These are phyloP conservation scores for Aspergillus cejpii DNA, from an alignment of 2,329 filamentous ascomycete species.

Conservation along the genomic window DNA sequence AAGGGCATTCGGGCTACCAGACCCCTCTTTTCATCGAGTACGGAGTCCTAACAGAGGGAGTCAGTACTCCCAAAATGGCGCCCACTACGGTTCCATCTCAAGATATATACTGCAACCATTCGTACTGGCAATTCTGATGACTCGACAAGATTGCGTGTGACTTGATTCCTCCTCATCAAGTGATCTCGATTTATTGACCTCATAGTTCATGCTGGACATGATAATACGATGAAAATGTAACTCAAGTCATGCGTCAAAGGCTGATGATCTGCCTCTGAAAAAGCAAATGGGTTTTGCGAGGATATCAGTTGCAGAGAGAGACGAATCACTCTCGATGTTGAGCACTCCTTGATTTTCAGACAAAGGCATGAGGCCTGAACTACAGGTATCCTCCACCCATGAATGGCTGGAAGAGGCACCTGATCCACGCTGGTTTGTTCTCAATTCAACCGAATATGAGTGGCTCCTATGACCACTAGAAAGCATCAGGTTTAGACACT, in stretches of 20 bases:
- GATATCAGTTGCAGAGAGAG: neutral
- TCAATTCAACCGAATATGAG: neutral
- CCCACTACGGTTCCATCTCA: too few species aligned
- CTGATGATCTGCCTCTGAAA: neutral
- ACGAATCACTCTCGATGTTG: neutral
- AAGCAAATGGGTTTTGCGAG: neutral
- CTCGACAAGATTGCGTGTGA: too few species aligned
- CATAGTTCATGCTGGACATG: neutral
- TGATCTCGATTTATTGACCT: neutral
- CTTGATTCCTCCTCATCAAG: neutral
- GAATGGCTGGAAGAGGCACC: neutral
- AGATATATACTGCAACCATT: too few species aligned
- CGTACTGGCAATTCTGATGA: too few species aligned
- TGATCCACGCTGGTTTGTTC: neutral
- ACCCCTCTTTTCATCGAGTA: too few species aligned
- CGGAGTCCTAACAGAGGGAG: too few species aligned
- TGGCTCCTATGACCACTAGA: neutral
- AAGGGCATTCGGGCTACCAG: too few species aligned
- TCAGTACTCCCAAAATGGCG: too few species aligned
- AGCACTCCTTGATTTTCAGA: neutral
- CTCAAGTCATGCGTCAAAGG: neutral
- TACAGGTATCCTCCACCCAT: neutral
- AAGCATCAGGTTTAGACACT: neutral
- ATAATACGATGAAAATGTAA: neutral
- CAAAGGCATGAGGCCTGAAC: neutral